Percentiles rank a stretch among this genome's conserved stretches.
These are phyloP conservation scores for Suhomyces prunicola DNA, from an alignment of 805 yeast species.

Conservation along the genomic window DNA sequence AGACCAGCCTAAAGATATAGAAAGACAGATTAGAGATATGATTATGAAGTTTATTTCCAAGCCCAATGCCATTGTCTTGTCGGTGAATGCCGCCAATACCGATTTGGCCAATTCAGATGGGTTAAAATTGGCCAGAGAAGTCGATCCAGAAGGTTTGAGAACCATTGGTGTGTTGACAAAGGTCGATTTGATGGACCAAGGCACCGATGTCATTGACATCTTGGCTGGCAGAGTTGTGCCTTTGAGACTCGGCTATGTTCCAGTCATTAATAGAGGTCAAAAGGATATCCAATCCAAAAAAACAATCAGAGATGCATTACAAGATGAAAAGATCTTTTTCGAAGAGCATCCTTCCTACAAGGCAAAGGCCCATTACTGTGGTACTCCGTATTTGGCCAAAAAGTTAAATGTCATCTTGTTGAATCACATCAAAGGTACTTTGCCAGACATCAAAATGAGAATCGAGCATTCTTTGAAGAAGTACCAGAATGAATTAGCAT, in stretches of 20 bases:
- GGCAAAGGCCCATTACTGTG: constrained; percentile 93
- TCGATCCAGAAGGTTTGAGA: constrained; percentile 93
- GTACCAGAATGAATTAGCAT: constrained; percentile 69
- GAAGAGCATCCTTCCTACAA: constrained; percentile 88
- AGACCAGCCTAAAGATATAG: constrained; percentile 97
- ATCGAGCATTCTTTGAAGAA: constrained; percentile 57
- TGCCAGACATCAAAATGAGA: constrained; percentile 89
- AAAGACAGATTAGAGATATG: constrained; percentile 90
- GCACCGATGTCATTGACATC: constrained; percentile 95
- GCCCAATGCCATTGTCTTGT: constrained; percentile 91
- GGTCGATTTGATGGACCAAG: constrained; percentile 95
- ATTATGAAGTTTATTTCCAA: constrained; percentile 88
- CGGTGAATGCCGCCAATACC: constrained; percentile 84
- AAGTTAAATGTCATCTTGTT: constrained; percentile 83
- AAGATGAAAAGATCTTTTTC: constrained; percentile 75
- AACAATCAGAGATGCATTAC: constrained; percentile 82
- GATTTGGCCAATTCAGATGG: constrained; percentile 98
- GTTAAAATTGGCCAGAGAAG: constrained; percentile 92
- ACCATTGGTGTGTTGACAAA: constrained; percentile 97
- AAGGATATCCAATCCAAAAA: constrained; percentile 88
- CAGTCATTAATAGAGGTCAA: constrained; percentile 84
- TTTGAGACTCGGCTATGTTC: constrained; percentile 90
- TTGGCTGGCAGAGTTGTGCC: constrained; percentile 95
- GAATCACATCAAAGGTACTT: constrained; percentile 63
- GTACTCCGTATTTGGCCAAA: constrained; percentile 96